Percentiles rank a stretch among this genome's conserved stretches.
These are phyloP conservation scores for Pseudocercospora vitis DNA, from an alignment of 2,329 filamentous ascomycete species.

Conservation along the genomic window DNA sequence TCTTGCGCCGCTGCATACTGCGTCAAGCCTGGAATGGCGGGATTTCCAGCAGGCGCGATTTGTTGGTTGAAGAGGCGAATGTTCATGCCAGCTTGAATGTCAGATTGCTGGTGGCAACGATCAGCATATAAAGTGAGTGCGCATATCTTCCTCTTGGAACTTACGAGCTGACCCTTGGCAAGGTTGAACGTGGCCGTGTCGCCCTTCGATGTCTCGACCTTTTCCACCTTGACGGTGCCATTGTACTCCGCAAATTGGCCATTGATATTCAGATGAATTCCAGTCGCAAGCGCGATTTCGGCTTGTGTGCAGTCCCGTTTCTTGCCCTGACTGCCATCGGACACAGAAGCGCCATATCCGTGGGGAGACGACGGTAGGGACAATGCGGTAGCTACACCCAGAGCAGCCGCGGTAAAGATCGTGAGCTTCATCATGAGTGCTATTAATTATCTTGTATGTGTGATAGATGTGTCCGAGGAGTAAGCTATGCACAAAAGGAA, in stretches of 20 bases:
- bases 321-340: neutral
- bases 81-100: slow-evolving; percentile 26
- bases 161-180: slow-evolving; percentile 24
- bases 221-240: slow-evolving; percentile 20
- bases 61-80: slow-evolving; percentile 27
- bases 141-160: no score
- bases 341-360: neutral
- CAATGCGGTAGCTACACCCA: slow-evolving; percentile 11
- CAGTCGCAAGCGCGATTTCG: slow-evolving; percentile 26
- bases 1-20: slow-evolving; percentile 25
- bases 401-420: neutral
- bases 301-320: slow-evolving; percentile 19
- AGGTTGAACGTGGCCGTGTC: slow-evolving; percentile 18
- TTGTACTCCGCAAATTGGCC: slow-evolving; percentile 29
- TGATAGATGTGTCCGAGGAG: no score
- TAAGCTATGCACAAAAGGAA: neutral
- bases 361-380: slow-evolving; percentile 2
- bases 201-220: slow-evolving; percentile 18
- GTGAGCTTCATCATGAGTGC: slow-evolving; percentile 19
- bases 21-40: slow-evolving; percentile 24
- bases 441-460: neutral
- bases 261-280: slow-evolving; percentile 31
- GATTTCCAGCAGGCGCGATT: slow-evolving; percentile 26
- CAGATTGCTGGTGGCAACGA: slow-evolving; percentile 13
- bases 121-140: no score